Evolutionary conservation across 257 asterid genomes (phyloP).

Genomic region (Solanum tarapatanum): DNA sequence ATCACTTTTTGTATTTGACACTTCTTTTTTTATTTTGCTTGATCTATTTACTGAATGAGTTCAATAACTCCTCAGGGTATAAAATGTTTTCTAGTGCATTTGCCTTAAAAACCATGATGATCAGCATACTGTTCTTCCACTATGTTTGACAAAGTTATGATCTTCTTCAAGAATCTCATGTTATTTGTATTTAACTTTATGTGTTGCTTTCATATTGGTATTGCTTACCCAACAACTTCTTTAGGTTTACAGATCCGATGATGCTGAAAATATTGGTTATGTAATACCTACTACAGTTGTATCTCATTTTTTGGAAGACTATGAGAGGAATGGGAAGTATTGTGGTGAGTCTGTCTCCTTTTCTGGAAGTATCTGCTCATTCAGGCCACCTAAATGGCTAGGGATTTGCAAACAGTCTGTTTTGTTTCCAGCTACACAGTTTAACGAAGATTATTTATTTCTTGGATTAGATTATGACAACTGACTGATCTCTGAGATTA

Average conservation of each 20-base stretch:
- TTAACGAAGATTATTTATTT: neutral
- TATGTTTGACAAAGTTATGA: neutral
- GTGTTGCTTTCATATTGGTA: conserved; percentile 3
- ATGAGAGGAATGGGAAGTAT: conserved; percentile 72
- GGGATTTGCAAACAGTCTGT: neutral
- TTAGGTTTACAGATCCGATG: conserved; percentile 98
- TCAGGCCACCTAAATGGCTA: neutral
- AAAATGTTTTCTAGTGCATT: neutral
- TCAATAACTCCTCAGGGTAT: neutral
- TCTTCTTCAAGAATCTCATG: neutral
- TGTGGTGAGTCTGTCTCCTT: conserved; percentile 45
- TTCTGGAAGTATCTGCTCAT: neutral
- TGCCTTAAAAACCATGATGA: neutral
- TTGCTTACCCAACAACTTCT: conserved; percentile 31
- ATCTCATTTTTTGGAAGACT: conserved; percentile 94
- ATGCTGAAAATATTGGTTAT: conserved; percentile 88
- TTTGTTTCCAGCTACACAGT: neutral
- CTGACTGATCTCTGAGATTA: neutral
- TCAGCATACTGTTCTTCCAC: neutral
- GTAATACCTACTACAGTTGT: conserved; percentile 91
- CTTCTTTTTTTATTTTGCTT: neutral
- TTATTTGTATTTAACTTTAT: neutral
- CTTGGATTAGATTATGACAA: neutral
- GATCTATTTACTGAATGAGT: neutral
- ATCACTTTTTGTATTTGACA: neutral